These are phyloP conservation scores for Xylaria bambusicola DNA, from an alignment of 495 filamentous ascomycete species.

Conservation along the genomic window DNA sequence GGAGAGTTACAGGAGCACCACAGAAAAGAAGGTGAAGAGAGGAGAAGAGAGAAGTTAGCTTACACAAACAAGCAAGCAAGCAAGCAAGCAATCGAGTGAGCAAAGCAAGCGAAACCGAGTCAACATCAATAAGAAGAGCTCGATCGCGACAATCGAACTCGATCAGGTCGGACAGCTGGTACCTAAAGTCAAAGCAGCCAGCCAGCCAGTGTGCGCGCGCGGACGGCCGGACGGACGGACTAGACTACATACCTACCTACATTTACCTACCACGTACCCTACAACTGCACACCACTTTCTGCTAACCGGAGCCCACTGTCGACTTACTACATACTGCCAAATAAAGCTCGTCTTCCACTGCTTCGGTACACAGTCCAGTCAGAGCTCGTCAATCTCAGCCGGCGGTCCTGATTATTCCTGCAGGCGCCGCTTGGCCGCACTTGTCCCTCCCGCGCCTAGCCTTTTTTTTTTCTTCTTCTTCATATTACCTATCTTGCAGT, in stretches of 20 bases:
- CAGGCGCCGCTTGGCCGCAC: conserved; percentile 15
- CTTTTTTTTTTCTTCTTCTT: conserved; percentile 17
- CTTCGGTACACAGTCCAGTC: conserved; percentile 1
- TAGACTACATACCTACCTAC: background rate
- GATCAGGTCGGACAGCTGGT: background rate
- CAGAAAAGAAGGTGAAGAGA: background rate
- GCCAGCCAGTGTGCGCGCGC: background rate
- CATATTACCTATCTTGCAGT: conserved; percentile 37
- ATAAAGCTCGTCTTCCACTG: background rate
- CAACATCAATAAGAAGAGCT: background rate
- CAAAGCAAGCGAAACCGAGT: background rate
- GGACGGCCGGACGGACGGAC: conserved; percentile 1
- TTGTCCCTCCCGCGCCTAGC: conserved; percentile 31
- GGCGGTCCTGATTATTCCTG: conserved; percentile 11
- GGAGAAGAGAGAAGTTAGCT: background rate
- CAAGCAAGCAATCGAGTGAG: background rate
- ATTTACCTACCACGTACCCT: background rate
- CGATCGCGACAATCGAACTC: background rate
- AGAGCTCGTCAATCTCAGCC: conserved; percentile 12
- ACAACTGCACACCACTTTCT: too few relatives aligned
- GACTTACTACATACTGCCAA: conserved; percentile 8
- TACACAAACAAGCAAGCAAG: background rate
- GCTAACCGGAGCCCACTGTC: background rate
- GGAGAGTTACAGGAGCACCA: background rate
- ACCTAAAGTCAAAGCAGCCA: background rate